Percentiles rank a stretch among this genome's conserved stretches.
phyloP scores from a whole-genome alignment of 352 stramenopile species.

The Phytophthora megakarya region DNA sequence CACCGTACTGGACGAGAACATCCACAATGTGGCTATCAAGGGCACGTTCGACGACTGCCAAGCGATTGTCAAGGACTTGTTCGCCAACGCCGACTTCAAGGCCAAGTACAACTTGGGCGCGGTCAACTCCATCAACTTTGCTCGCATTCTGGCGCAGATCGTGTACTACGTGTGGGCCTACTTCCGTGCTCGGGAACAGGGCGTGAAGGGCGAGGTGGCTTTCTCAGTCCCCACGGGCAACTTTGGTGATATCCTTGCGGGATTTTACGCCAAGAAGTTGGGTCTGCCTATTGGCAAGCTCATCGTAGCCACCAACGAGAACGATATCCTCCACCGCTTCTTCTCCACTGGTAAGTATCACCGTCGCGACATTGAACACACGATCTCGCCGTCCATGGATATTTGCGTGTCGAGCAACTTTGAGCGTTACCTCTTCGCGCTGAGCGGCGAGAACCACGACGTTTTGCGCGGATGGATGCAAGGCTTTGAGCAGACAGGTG shows the following conservation, averaged over 20 bases:
- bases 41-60: slow-evolving; percentile 99
- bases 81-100: slow-evolving; percentile 95
- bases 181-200: slow-evolving; percentile 84
- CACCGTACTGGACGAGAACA: slow-evolving; percentile 97
- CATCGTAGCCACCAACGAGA: slow-evolving; percentile 99
- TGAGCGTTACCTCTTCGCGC: slow-evolving; percentile 97
- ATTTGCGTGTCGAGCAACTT: slow-evolving; percentile 99
- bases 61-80: slow-evolving; percentile 98
- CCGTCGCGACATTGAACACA: slow-evolving; percentile 91
- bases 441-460: slow-evolving; percentile 93
- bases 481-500: slow-evolving; percentile 93
- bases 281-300: slow-evolving; percentile 96
- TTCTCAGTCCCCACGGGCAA: slow-evolving; percentile 99
- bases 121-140: slow-evolving; percentile 99
- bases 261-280: slow-evolving; percentile 95
- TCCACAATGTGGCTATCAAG: slow-evolving; percentile 95
- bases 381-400: slow-evolving; percentile 98
- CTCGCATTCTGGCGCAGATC: slow-evolving; percentile 98
- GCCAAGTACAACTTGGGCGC: slow-evolving; percentile 93
- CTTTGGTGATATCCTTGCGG: slow-evolving; percentile 98
- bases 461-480: slow-evolving; percentile 94
- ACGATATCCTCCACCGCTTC: slow-evolving; percentile 99
- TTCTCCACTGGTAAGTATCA: slow-evolving; percentile 98
- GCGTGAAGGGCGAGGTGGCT: slow-evolving; percentile 71
- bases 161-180: slow-evolving; percentile 99